Percentiles rank a stretch among this genome's conserved stretches.
phyloP scores from a whole-genome alignment of 2,329 filamentous ascomycete species.

The Aspergillus fructus region DNA sequence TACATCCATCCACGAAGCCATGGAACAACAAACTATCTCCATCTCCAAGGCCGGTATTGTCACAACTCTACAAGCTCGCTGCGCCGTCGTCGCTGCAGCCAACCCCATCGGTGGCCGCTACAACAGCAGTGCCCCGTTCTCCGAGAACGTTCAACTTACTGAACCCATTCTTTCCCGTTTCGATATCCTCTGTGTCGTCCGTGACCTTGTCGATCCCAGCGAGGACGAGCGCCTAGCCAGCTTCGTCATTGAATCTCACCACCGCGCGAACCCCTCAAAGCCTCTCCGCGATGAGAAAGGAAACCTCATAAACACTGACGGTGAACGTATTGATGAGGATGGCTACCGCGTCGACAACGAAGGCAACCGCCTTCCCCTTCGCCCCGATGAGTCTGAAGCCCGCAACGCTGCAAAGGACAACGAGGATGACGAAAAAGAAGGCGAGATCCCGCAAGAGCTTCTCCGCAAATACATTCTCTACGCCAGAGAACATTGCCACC shows the following conservation, averaged over 20 bases:
- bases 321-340: slow-evolving; percentile 62
- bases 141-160: slow-evolving; percentile 92
- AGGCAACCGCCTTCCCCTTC: slow-evolving; percentile 32
- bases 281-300: slow-evolving; percentile 50
- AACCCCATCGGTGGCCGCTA: slow-evolving; percentile 96
- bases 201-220: slow-evolving; percentile 86
- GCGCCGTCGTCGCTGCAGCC: slow-evolving; percentile 92
- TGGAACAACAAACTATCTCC: slow-evolving; percentile 99
- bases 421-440: slow-evolving; percentile 54
- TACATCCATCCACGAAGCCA: slow-evolving; percentile 97
- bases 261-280: slow-evolving; percentile 74
- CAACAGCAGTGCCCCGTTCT: slow-evolving; percentile 94
- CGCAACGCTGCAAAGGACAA: slow-evolving; percentile 41
- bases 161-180: slow-evolving; percentile 98
- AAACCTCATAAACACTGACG: slow-evolving; percentile 44
- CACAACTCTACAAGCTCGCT: slow-evolving; percentile 91
- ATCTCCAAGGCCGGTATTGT: slow-evolving; percentile 99
- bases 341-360: slow-evolving; percentile 51
- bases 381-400: slow-evolving; percentile 47
- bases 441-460: slow-evolving; percentile 85
- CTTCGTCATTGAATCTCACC: slow-evolving; percentile 93
- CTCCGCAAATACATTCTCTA: slow-evolving; percentile 97
- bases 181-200: slow-evolving; percentile 92
- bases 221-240: slow-evolving; percentile 92
- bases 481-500: slow-evolving; percentile 80